These are phyloP conservation scores for Xylaria sp. DNA, from an alignment of 2,329 filamentous ascomycete species.

Conservation along the genomic window DNA sequence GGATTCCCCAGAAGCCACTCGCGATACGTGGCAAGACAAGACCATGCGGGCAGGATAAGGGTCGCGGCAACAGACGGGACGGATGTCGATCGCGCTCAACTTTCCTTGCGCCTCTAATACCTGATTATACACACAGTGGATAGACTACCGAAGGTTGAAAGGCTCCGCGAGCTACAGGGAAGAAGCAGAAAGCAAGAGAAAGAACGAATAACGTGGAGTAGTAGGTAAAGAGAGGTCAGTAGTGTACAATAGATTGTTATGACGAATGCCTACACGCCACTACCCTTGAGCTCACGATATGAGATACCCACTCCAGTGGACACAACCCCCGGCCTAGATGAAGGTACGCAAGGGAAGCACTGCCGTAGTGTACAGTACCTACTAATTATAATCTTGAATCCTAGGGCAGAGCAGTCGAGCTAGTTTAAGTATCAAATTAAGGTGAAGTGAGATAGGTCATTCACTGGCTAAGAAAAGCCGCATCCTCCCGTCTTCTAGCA, in stretches of 20 bases:
- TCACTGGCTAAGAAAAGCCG: neutral
- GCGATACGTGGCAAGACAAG: slow-evolving; percentile 13
- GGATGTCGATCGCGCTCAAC: slow-evolving; percentile 26
- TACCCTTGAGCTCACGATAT: slow-evolving; percentile 16
- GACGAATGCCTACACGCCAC: slow-evolving; percentile 28
- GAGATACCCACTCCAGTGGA: slow-evolving; percentile 33
- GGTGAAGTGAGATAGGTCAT: slow-evolving; percentile 2
- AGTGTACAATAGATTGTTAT: slow-evolving; percentile 20
- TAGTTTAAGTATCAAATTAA: neutral
- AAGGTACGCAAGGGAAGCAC: slow-evolving; percentile 3
- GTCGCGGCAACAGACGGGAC: slow-evolving; percentile 1
- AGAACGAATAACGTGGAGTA: slow-evolving; percentile 1
- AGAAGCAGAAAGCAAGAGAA: slow-evolving; percentile 20
- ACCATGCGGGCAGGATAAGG: slow-evolving; percentile 16
- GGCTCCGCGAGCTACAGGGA: slow-evolving; percentile 15
- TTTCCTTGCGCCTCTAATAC: slow-evolving; percentile 21
- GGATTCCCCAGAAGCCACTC: slow-evolving; percentile 39
- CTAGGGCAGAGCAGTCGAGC: neutral
- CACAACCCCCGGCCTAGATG: slow-evolving; percentile 24
- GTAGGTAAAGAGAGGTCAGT: slow-evolving; percentile 10
- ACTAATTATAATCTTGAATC: neutral
- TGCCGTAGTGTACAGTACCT: neutral
- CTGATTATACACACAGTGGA: slow-evolving; percentile 19
- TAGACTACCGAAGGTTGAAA: slow-evolving; percentile 5
- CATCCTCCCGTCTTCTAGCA: slow-evolving; percentile 7